Conservation (phyloP, 768 basidiomycete species). For the Boletus bicolor region DNA sequence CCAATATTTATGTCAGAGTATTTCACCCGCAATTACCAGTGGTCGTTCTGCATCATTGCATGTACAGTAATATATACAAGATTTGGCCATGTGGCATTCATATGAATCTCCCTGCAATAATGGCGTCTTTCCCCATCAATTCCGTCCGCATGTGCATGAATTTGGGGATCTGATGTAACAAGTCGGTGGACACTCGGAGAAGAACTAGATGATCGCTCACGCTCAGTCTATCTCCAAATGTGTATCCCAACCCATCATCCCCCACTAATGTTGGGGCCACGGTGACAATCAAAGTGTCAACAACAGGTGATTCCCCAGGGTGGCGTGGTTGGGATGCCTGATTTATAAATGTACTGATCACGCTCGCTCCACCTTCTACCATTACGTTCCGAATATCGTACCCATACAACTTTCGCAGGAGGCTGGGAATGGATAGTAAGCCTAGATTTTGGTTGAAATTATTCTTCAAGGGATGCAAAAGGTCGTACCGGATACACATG, state of each 20-base stretch:
- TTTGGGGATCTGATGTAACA: conserved; percentile 17
- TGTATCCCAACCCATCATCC: conserved; percentile 59
- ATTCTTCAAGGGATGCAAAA: neutral
- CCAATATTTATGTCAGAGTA: neutral
- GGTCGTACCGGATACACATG: conserved; percentile 37
- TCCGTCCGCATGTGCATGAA: conserved; percentile 29
- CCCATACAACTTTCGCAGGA: conserved; percentile 52
- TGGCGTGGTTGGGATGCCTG: conserved; percentile 6
- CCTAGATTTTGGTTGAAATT: conserved; percentile 24
- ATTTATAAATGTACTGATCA: conserved; percentile 58
- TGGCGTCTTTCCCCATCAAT: conserved; percentile 33
- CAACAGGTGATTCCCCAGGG: conserved; percentile 27
- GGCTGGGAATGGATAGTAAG: conserved; percentile 40
- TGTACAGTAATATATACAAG: neutral
- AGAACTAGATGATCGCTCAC: conserved; percentile 6
- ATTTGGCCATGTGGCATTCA: conserved; percentile 1
- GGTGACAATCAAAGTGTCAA: conserved; percentile 81
- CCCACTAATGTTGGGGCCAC: conserved; percentile 87
- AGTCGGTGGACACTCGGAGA: neutral
- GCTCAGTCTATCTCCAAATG: conserved; percentile 16
- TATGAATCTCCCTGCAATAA: conserved; percentile 28
- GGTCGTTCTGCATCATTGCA: neutral
- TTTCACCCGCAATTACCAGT: neutral
- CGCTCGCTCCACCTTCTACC: conserved; percentile 90
- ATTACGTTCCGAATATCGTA: conserved; percentile 74